phyloP scores from a whole-genome alignment of 2,329 filamentous ascomycete species.

The Emericellopsis atlantica region DNA sequence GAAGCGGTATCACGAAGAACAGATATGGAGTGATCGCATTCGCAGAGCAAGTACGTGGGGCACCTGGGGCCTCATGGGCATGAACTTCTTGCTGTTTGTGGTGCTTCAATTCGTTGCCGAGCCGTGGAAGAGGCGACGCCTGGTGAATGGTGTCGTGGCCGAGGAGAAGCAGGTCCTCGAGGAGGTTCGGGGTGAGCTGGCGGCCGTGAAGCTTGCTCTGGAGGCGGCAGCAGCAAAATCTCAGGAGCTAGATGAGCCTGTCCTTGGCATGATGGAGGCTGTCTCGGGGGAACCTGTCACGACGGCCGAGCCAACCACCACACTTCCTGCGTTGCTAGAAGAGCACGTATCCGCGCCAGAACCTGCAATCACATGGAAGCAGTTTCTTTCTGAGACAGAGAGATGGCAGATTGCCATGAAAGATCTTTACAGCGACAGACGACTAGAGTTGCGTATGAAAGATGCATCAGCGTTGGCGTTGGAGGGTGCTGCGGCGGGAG shows the following conservation, averaged over 20 bases:
- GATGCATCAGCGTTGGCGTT: slow-evolving; percentile 59
- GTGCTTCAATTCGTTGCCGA: slow-evolving; percentile 82
- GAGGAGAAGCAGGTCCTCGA: slow-evolving; percentile 52
- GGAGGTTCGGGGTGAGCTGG: slow-evolving; percentile 30
- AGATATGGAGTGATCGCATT: slow-evolving; percentile 98
- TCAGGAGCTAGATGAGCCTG: slow-evolving; percentile 3
- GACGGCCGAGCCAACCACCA: not conserved
- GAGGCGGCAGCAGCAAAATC: slow-evolving; percentile 2
- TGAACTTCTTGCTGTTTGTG: slow-evolving; percentile 84
- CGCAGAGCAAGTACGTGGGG: slow-evolving; percentile 95
- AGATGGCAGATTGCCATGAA: slow-evolving; percentile 34
- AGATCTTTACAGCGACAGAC: slow-evolving; percentile 55
- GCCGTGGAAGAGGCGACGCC: slow-evolving; percentile 72
- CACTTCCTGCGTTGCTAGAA: too few species aligned
- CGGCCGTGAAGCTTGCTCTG: slow-evolving; percentile 15
- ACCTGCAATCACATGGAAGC: slow-evolving; percentile 23
- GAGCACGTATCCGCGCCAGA: too few species aligned
- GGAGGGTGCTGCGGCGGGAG: slow-evolving; percentile 56
- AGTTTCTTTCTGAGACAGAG: slow-evolving; percentile 24
- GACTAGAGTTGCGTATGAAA: slow-evolving; percentile 50
- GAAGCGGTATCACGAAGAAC: slow-evolving; percentile 92
- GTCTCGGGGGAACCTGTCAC: slow-evolving; percentile 3
- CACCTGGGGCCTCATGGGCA: slow-evolving; percentile 94
- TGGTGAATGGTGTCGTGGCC: slow-evolving; percentile 74
- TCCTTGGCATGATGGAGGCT: slow-evolving; percentile 3